Evolutionary conservation across 352 stramenopile species (phyloP).

Genomic region (Blastocystis sp.): DNA sequence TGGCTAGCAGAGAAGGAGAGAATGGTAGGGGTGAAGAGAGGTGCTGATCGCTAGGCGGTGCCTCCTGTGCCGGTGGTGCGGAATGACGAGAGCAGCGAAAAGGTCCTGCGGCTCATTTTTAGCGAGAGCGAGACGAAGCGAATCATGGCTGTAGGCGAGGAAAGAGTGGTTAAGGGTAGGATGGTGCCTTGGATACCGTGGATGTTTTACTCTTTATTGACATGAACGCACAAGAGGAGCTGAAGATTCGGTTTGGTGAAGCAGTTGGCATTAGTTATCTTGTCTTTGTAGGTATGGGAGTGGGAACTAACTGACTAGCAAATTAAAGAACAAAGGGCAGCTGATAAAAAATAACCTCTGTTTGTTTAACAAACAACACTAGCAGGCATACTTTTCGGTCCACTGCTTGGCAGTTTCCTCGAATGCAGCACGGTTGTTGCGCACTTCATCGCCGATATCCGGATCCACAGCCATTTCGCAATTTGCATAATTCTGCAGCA

Average conservation of each 20-base stretch:
- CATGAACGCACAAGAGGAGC: not conserved
- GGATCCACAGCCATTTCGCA: constrained; percentile 52
- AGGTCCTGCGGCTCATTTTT: constrained; percentile 20
- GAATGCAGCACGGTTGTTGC: constrained; percentile 23
- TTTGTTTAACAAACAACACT: constrained; percentile 38
- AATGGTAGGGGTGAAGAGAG: not conserved
- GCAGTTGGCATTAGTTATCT: constrained; percentile 31
- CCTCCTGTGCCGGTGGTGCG: not conserved
- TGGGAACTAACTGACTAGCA: not conserved
- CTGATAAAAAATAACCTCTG: not conserved
- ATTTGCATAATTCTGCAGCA: constrained; percentile 58
- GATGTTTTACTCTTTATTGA: constrained; percentile 1
- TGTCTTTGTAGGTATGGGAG: not conserved
- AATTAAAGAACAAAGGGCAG: constrained; percentile 7
- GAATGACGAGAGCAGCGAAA: constrained; percentile 10
- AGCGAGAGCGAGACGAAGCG: constrained; percentile 7
- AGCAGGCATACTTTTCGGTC: constrained; percentile 59
- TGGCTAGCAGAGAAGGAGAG: not conserved
- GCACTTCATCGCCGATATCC: constrained; percentile 47
- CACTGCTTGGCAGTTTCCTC: constrained; percentile 46
- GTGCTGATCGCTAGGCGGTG: not conserved
- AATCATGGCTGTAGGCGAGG: constrained; percentile 8
- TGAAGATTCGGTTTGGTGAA: constrained; percentile 19
- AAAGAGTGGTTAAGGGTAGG: not conserved
- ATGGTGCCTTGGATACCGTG: not conserved